Evolutionary conservation across 768 basidiomycete species (phyloP), one percentile per base, ranked within the genome.

Genomic region (Lactarius evosmus): DNA sequence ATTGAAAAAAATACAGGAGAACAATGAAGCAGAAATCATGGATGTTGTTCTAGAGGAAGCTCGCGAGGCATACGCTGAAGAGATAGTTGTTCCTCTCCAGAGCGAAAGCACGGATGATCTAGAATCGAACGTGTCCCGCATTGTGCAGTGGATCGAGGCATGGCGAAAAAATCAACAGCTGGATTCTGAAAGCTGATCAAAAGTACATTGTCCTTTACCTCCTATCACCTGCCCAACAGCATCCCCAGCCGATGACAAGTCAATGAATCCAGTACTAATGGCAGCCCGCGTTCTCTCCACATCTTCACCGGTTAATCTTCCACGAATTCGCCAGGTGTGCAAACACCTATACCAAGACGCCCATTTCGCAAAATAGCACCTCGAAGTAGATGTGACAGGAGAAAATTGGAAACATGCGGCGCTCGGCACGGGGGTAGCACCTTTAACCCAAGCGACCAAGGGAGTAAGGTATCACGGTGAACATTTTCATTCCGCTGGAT

Each of bases 11-110:
- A 93, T 99, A 5, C 91, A 95, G 73, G 97, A 99, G 76, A 99
- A 99, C 75, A 95, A 98, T 74, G 90, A 95, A 71, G 95, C 95
- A 14, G 97, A 99, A 78, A 98, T 99, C 72, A 97, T 98, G 95
- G 81, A 91, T 71, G 86, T 95, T 56, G 87, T 97, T 40, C 77
- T 90, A 12, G 88, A 92, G 34, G 97, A 99, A 74, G 95, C 96
- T 4, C 81, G 85, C 50, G 85, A 86, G 41, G 91, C 93, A 0
- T 99, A 98, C 74, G 82, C 88, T 0, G 71, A 81, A n/a, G 88
- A 91, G 74, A 90, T 96, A 66, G 83, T 98, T 29, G 87, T 98
- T 19, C 92, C 92, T 71, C 78, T 98, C 29, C 75, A 81, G 63
- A 94, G 91, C 73, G 89, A 92, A 71, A 81, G 76, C 25, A 84